Percentiles rank a stretch among this genome's conserved stretches.
Conservation (phyloP, 805 yeast genomes). For the Metschnikowia picachoensis region DNA sequence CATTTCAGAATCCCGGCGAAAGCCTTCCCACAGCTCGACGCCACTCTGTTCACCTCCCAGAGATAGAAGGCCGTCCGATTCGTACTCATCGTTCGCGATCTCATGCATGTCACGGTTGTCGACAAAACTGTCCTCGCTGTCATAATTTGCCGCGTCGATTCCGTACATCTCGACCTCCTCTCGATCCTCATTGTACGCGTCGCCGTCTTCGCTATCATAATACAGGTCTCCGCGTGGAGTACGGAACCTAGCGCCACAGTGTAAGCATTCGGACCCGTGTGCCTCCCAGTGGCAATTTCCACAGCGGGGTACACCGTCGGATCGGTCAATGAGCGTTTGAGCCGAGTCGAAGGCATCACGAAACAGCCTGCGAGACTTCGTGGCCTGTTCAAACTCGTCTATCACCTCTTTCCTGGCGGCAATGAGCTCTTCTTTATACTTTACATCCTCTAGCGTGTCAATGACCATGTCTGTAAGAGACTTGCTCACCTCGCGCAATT, state of each 20-base stretch:
- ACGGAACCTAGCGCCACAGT: slow-evolving; percentile 58
- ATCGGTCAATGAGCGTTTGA: slow-evolving; percentile 51
- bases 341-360: slow-evolving; percentile 49
- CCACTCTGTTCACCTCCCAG: slow-evolving; percentile 8
- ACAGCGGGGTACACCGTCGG: slow-evolving; percentile 74
- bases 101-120: slow-evolving; percentile 19
- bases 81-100: slow-evolving; percentile 20
- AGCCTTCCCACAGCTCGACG: slow-evolving; percentile 11
- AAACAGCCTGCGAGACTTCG: slow-evolving; percentile 37
- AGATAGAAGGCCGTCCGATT: slow-evolving; percentile 17
- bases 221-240: slow-evolving; percentile 29
- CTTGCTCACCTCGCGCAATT: slow-evolving; percentile 45
- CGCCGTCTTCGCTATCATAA: slow-evolving; percentile 38
- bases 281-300: slow-evolving; percentile 80
- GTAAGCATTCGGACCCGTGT: slow-evolving; percentile 60
- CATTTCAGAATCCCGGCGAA: slow-evolving; percentile 7
- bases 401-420: slow-evolving; percentile 25
- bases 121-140: slow-evolving; percentile 19
- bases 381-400: slow-evolving; percentile 40
- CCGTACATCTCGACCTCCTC: slow-evolving; percentile 24
- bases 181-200: slow-evolving; percentile 31
- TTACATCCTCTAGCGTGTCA: slow-evolving; percentile 26
- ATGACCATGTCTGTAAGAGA: slow-evolving; percentile 36
- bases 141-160: slow-evolving; percentile 14
- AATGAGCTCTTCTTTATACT: slow-evolving; percentile 21